These are phyloP conservation scores for Pythium volutum DNA, from an alignment of 352 stramenopile genomes.

Conservation along the genomic window DNA sequence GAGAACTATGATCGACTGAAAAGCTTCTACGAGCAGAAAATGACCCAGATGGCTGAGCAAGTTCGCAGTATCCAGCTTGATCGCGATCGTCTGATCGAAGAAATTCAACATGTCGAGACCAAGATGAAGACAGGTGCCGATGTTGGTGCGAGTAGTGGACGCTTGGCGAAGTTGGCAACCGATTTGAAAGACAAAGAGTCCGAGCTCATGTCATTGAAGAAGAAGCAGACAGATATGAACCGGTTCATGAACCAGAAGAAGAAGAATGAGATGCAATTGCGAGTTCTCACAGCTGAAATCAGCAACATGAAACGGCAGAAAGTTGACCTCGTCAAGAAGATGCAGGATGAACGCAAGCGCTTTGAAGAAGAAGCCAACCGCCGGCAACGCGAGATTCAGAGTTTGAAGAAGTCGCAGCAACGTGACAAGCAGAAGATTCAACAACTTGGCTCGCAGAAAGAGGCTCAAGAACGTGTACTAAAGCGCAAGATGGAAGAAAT, in stretches of 20 bases:
- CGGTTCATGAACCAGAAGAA: conserved; percentile 81
- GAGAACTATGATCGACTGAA: conserved; percentile 84
- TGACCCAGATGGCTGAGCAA: conserved; percentile 80
- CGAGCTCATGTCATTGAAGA: conserved; percentile 62
- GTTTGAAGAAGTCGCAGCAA: conserved; percentile 75
- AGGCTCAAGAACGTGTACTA: conserved; percentile 81
- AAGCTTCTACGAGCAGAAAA: conserved; percentile 82
- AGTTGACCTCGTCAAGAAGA: conserved; percentile 87
- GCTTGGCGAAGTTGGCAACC: conserved; percentile 59
- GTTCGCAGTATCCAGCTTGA: conserved; percentile 56
- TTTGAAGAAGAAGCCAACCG: conserved; percentile 83
- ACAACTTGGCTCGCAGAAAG: conserved; percentile 74
- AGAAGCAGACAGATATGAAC: conserved; percentile 84
- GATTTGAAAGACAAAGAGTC: conserved; percentile 82
- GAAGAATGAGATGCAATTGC: conserved; percentile 85
- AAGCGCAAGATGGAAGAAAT: conserved; percentile 89
- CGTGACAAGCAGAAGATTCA: conserved; percentile 84
- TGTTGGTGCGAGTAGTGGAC: conserved; percentile 42
- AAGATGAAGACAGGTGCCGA: conserved; percentile 63
- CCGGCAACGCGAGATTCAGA: conserved; percentile 74
- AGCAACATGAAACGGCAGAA: conserved; percentile 88
- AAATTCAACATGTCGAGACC: conserved; percentile 68
- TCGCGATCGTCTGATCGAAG: conserved; percentile 69
- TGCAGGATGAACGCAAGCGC: conserved; percentile 80
- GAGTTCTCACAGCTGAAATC: conserved; percentile 78